A percentile compares a stretch with the other conserved stretches of the same genome.
These are phyloP conservation scores for Kodamaea suecica DNA, from an alignment of 1,139 yeast species.

Conservation along the genomic window DNA sequence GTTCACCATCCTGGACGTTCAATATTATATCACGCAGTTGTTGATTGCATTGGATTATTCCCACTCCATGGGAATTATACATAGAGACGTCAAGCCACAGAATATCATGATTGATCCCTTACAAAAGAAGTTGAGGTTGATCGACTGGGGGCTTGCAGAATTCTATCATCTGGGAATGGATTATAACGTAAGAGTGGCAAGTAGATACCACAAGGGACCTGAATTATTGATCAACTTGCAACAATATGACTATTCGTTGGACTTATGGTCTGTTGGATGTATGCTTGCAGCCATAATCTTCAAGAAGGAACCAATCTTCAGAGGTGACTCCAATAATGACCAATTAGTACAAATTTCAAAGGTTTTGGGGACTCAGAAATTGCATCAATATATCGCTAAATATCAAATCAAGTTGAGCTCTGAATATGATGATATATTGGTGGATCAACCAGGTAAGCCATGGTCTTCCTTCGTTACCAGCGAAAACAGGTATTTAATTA, in stretches of 20 bases:
- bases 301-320: conserved; percentile 74
- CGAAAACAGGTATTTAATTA: conserved; percentile 51
- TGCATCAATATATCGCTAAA: conserved; percentile 56
- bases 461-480: conserved; percentile 60
- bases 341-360: conserved; percentile 77
- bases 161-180: conserved; percentile 77
- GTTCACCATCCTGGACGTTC: conserved; percentile 59
- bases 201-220: conserved; percentile 79
- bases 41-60: conserved; percentile 71
- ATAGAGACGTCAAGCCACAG: conserved; percentile 82
- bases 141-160: conserved; percentile 86
- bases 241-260: conserved; percentile 75
- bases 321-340: conserved; percentile 76
- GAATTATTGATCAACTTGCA: conserved; percentile 70
- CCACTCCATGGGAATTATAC: conserved; percentile 83
- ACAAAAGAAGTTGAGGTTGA: conserved; percentile 58
- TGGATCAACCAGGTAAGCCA: conserved; percentile 63
- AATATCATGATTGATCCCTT: conserved; percentile 79
- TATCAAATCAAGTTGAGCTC: conserved; percentile 59
- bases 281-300: conserved; percentile 75
- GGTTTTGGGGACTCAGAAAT: conserved; percentile 69
- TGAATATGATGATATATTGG: conserved; percentile 67
- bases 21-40: conserved; percentile 66
- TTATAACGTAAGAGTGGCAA: conserved; percentile 77
- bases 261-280: conserved; percentile 81